A percentile compares a stretch with the other conserved stretches of the same genome.
These are phyloP conservation scores for Oldenlandia corymbosa DNA, from an alignment of 257 asterid species.

Conservation along the genomic window DNA sequence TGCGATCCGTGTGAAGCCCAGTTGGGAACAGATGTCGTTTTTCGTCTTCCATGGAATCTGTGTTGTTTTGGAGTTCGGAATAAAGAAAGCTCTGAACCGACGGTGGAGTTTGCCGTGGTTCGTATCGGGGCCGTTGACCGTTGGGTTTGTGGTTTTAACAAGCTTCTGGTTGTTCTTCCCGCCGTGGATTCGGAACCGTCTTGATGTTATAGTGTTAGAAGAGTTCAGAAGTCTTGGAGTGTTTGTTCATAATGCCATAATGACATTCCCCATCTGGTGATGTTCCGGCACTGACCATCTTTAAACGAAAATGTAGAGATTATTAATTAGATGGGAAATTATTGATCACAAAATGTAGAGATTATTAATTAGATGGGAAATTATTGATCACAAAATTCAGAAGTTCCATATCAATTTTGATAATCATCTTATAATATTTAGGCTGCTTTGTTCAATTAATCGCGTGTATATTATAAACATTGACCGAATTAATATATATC, in stretches of 20 bases:
- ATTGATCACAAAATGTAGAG: too few relatives aligned
- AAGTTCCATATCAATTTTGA: too few relatives aligned
- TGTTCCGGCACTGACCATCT: too few relatives aligned
- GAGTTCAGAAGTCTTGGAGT: neutral
- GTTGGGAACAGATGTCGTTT: conserved; percentile 62
- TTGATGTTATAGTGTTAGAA: conserved; percentile 26
- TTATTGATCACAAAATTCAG: too few relatives aligned
- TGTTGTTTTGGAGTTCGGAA: conserved; percentile 32
- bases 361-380: too few relatives aligned
- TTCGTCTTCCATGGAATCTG: conserved; percentile 54
- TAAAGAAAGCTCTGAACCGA: conserved; percentile 18
- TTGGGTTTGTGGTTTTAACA: conserved; percentile 48
- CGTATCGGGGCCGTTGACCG: conserved; percentile 49
- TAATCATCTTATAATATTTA: too few relatives aligned
- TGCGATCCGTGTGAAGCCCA: conserved; percentile 35
- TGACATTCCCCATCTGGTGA: too few relatives aligned
- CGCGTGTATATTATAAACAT: too few relatives aligned
- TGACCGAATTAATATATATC: too few relatives aligned
- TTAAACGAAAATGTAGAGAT: too few relatives aligned
- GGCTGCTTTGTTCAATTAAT: too few relatives aligned
- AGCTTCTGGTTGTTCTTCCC: conserved; percentile 69
- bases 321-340: too few relatives aligned
- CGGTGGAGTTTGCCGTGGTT: conserved; percentile 23
- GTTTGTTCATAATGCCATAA: neutral
- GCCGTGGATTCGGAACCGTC: conserved; percentile 39